A percentile compares a stretch with the other conserved stretches of the same genome.
phyloP scores from a whole-genome alignment of 306 rosid species.

The Neltuma alba region DNA sequence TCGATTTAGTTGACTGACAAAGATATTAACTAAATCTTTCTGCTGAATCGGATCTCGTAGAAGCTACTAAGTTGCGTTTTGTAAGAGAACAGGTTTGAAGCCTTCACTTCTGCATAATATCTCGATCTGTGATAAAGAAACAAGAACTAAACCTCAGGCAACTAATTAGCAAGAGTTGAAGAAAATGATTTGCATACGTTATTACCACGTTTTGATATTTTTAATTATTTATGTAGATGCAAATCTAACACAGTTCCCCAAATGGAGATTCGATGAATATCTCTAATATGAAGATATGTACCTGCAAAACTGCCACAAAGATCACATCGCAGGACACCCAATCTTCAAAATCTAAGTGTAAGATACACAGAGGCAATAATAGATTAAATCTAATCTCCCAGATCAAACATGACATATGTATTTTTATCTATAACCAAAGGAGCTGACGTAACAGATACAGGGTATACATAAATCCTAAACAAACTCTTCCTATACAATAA shows the following conservation, averaged over 20 bases:
- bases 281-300: background rate
- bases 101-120: background rate
- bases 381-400: background rate
- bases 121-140: background rate
- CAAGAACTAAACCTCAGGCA: background rate
- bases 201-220: background rate
- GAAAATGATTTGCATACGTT: background rate
- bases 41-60: background rate
- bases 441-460: slow-evolving; percentile 6
- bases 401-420: background rate
- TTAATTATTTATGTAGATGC: background rate
- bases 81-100: background rate
- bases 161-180: background rate
- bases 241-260: background rate
- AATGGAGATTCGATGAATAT: slow-evolving; percentile 5
- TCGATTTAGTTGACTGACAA: background rate
- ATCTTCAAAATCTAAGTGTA: slow-evolving; percentile 7
- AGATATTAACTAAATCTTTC: slow-evolving; percentile 2
- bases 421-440: background rate
- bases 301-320: background rate
- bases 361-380: background rate
- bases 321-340: background rate
- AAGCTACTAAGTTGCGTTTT: background rate
- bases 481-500: background rate
- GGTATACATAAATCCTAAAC: background rate